phyloP scores from a whole-genome alignment of 371 early-diverging fungal species.

The Umbelopsis sp. region DNA sequence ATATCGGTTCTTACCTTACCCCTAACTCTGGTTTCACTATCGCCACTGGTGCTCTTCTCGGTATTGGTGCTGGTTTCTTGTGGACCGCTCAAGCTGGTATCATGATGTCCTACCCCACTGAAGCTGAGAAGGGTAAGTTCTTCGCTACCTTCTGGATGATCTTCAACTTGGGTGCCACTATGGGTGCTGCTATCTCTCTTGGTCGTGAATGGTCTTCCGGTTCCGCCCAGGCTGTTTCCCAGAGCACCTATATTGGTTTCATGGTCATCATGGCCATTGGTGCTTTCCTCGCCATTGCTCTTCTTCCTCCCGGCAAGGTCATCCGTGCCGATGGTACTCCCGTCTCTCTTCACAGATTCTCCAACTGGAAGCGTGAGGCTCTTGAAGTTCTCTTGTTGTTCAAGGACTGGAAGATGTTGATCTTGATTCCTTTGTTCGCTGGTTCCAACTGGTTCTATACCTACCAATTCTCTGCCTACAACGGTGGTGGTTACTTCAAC shows the following conservation, averaged over 20 bases:
- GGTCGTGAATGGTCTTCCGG: conserved; percentile 51
- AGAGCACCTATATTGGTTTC: conserved; percentile 67
- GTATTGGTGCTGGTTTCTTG: conserved; percentile 58
- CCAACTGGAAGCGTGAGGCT: conserved; percentile 58
- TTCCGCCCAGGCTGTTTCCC: conserved; percentile 21
- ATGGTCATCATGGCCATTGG: conserved; percentile 69
- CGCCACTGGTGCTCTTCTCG: conserved; percentile 64
- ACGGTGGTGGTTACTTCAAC: conserved; percentile 51
- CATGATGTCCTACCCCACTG: conserved; percentile 80
- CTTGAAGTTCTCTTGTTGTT: conserved; percentile 64
- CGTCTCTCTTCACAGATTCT: conserved; percentile 62
- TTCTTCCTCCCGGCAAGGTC: conserved; percentile 67
- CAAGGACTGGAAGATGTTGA: conserved; percentile 67
- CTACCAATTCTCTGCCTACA: conserved; percentile 59
- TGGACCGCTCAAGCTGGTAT: conserved; percentile 78
- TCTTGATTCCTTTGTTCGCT: conserved; percentile 69
- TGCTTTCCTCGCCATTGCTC: conserved; percentile 51
- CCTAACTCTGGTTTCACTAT: conserved; percentile 50
- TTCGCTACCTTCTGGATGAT: conserved; percentile 78
- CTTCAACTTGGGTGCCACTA: conserved; percentile 74
- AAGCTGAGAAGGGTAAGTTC: conserved; percentile 71
- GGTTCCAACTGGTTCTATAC: conserved; percentile 80
- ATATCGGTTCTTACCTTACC: conserved; percentile 59
- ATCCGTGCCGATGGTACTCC: conserved; percentile 65
- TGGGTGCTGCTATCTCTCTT: conserved; percentile 68